These are phyloP conservation scores for Syncephalastrum monosporum DNA, from an alignment of 371 early-diverging fungal genomes.

Conservation along the genomic window DNA sequence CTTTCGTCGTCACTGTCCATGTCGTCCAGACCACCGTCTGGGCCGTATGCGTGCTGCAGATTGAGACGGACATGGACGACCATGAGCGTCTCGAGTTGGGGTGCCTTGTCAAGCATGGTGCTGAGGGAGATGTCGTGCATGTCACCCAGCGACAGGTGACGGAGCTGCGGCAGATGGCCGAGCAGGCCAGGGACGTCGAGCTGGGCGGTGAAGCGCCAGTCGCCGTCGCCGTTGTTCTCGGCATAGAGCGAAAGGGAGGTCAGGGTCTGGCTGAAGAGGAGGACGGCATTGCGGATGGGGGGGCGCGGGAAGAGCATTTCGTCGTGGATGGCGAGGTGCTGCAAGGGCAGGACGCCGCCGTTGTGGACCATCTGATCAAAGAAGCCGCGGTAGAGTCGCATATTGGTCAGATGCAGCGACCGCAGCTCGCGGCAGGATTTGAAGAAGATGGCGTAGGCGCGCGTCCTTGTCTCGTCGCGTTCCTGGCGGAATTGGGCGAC, in stretches of 20 bases:
- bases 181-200: neutral
- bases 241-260: neutral
- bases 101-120: neutral
- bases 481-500: conserved; percentile 1
- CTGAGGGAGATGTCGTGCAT: conserved; percentile 2
- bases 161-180: neutral
- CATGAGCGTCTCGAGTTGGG: too few species aligned
- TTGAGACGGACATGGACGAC: too few species aligned
- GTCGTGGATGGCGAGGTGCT: neutral
- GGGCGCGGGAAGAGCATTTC: conserved; percentile 2
- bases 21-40: too few species aligned
- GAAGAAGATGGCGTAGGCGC: conserved; percentile 1
- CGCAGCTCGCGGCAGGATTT: conserved; percentile 1
- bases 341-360: neutral
- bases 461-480: conserved; percentile 2
- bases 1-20: too few species aligned
- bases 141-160: neutral
- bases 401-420: neutral
- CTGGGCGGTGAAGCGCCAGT: neutral
- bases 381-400: conserved; percentile 5
- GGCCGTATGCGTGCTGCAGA: too few species aligned
- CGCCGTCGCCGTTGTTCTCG: neutral
- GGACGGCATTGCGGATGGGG: neutral
- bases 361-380: conserved; percentile 1
- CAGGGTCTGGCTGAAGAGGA: neutral